These are phyloP conservation scores for Pseudocercospora pini-densiflorae DNA, from an alignment of 2,329 filamentous ascomycete species.

Conservation along the genomic window DNA sequence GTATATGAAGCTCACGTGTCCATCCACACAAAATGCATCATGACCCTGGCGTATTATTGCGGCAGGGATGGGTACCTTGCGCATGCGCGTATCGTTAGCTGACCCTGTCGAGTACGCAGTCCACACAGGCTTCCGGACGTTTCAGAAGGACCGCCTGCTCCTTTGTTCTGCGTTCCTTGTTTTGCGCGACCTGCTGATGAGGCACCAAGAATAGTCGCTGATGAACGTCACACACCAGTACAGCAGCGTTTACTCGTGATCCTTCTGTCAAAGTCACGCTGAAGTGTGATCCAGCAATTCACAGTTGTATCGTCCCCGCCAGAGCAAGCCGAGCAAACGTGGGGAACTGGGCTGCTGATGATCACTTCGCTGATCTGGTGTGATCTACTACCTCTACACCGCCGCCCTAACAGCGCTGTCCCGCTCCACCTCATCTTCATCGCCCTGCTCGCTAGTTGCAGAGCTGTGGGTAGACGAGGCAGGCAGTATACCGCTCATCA, in stretches of 20 bases:
- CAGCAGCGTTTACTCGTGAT: neutral
- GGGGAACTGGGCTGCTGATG: neutral
- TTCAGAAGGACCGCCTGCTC: neutral
- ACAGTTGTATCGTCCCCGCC: no score
- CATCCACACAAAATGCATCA: neutral
- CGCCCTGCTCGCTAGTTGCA: neutral
- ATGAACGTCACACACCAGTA: no score
- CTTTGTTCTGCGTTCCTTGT: conserved; percentile 10
- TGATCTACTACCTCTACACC: conserved; percentile 3
- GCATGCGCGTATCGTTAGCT: neutral
- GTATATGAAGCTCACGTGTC: neutral
- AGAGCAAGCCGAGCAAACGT: neutral
- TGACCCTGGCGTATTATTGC: neutral
- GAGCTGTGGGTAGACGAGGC: neutral
- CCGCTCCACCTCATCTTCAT: neutral
- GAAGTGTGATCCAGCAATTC: neutral
- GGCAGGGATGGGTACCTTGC: neutral
- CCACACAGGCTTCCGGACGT: neutral
- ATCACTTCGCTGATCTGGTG: neutral
- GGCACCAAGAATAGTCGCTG: neutral
- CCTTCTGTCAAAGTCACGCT: conserved; percentile 4
- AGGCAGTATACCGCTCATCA: neutral
- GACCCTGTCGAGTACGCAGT: neutral
- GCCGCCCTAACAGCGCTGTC: neutral
- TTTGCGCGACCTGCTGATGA: neutral